These are phyloP conservation scores for Penicillium coffeae DNA, from an alignment of 495 filamentous ascomycete genomes.

Conservation along the genomic window DNA sequence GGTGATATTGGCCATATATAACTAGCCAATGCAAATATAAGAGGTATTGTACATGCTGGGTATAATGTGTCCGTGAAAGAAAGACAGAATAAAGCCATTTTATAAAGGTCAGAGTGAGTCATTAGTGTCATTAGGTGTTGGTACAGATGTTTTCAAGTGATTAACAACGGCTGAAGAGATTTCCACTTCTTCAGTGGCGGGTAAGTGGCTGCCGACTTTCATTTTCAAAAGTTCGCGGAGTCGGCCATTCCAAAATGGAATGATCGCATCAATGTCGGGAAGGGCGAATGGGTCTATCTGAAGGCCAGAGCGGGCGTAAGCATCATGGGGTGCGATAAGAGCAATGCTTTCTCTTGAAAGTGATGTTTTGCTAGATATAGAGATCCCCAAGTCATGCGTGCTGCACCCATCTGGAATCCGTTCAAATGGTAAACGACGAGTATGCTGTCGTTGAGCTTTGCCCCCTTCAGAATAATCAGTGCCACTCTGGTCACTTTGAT, in stretches of 20 bases:
- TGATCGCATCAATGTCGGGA: constrained; percentile 1
- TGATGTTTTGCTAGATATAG: constrained; percentile 1
- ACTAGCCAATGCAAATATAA: too few relatives aligned
- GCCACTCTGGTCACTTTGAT: constrained; percentile 2
- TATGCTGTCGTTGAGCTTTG: constrained; percentile 22
- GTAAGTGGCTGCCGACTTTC: constrained; percentile 2
- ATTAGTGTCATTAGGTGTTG: not conserved
- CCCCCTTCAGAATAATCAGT: constrained; percentile 7
- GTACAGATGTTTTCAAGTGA: not conserved
- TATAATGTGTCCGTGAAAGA: not conserved
- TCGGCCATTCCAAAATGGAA: constrained; percentile 15
- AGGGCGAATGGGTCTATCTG: not conserved
- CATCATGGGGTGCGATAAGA: not conserved
- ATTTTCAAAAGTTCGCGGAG: constrained; percentile 8
- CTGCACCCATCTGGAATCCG: constrained; percentile 30
- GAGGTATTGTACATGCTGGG: not conserved
- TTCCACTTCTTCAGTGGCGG: too few relatives aligned
- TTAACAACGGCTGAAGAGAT: not conserved
- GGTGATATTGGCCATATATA: too few relatives aligned
- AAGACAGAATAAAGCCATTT: too few relatives aligned
- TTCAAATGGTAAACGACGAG: constrained; percentile 33
- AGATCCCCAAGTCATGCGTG: constrained; percentile 23
- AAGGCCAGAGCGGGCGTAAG: not conserved
- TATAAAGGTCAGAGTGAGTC: not conserved
- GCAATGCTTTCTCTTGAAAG: not conserved